Evolutionary conservation across 257 asterid species (phyloP), one percentile per base, ranked within the genome.

Genomic region (Pogostemon cablin): DNA sequence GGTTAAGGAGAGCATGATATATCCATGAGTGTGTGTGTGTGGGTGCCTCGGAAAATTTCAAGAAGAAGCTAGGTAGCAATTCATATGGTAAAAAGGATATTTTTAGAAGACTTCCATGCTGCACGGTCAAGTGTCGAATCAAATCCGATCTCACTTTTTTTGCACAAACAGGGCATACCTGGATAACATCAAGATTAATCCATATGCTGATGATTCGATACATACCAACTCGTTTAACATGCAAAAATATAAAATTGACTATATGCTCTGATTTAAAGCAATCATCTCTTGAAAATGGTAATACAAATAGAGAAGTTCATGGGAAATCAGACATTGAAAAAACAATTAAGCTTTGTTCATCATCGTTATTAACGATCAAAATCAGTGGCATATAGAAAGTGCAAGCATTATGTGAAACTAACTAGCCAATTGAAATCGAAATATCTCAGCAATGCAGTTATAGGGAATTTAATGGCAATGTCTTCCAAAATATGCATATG

Each of bases 111-210:
- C 67, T 87, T 60, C 83, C 89, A 35, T 90, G 97, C 76, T 88
- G 97, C 83, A 77, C 63, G 3, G 96, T 88, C 41, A 91, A 76
- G 79, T 91, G 97, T 71, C 84, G 84, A 67, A 91, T 75, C 81
- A 91, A 80, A 78, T 87, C 90, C 44, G 88, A 78, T 46, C 89
- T 92, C 2, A 84, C 89, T 59, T 78, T 84, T 83, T 79, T 85
- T 4, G 88, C 81, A 59, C 97, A 91, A 62, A 91, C 83, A 4
- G 96, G 95, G 78, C 97, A 91, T 12, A 85, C 88, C 97, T 91
- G 88, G 78, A 69, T 37, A 34, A 60, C 0, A 61, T 32, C 20
- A 9, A 25, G 42, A 64, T 11, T 25, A 40, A 61, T 40, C 41
- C 3, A 4, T 20, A 10, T 2, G 11, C 38, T 20, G 39, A 20